Conservation (phyloP, 768 basidiomycete species). For the Lactarius sanguifluus region DNA sequence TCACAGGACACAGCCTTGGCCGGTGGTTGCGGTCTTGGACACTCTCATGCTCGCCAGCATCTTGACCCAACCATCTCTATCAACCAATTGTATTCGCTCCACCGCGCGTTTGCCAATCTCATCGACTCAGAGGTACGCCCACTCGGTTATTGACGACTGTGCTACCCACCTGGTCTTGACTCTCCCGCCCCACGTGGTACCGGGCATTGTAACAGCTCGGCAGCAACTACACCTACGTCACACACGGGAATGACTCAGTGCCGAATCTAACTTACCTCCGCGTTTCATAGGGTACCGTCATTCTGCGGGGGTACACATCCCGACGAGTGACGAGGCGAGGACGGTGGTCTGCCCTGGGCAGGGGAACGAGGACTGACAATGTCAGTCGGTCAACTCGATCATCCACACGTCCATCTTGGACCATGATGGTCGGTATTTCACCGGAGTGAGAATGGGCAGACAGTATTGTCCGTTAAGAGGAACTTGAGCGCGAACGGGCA, state of each 20-base stretch:
- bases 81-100: slow-evolving; percentile 43
- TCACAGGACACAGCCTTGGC: slow-evolving; percentile 49
- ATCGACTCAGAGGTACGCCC: slow-evolving; percentile 39
- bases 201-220: slow-evolving; percentile 31
- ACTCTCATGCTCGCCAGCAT: slow-evolving; percentile 42
- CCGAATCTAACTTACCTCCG: slow-evolving; percentile 42
- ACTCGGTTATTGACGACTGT: background rate
- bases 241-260: slow-evolving; percentile 47
- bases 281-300: slow-evolving; percentile 45
- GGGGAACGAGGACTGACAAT: slow-evolving; percentile 39
- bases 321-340: slow-evolving; percentile 33
- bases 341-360: slow-evolving; percentile 41
- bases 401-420: slow-evolving; percentile 15
- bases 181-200: too few relatives aligned
- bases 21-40: slow-evolving; percentile 48
- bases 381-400: slow-evolving; percentile 19
- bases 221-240: slow-evolving; percentile 36
- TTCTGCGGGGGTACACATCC: slow-evolving; percentile 46
- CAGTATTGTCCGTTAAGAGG: background rate
- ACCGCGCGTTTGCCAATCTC: slow-evolving; percentile 47
- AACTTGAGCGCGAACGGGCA: background rate
- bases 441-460: background rate
- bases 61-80: slow-evolving; percentile 39
- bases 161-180: too few relatives aligned
- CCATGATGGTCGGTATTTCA: slow-evolving; percentile 15